Percentiles rank a stretch among this genome's conserved stretches.
These are phyloP conservation scores for Didymella glomerata DNA, from an alignment of 2,329 filamentous ascomycete genomes.

Conservation along the genomic window DNA sequence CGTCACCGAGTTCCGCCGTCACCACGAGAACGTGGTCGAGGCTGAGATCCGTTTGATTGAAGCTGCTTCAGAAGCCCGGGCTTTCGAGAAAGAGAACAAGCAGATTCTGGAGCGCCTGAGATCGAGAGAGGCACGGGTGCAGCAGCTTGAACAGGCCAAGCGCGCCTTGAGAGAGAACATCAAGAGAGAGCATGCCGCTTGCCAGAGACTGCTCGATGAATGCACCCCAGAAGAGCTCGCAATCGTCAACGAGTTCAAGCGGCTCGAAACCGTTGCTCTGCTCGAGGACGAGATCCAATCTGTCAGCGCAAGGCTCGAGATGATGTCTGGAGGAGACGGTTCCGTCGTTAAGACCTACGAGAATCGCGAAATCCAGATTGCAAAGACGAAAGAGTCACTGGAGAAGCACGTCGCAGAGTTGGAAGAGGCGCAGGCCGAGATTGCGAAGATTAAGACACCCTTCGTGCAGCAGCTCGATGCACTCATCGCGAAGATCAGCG, in stretches of 20 bases:
- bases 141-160: constrained; percentile 27
- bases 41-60: constrained; percentile 77
- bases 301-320: constrained; percentile 77
- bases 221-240: constrained; percentile 39
- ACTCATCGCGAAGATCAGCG: constrained; percentile 81
- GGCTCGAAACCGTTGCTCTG: constrained; percentile 58
- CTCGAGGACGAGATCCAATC: constrained; percentile 77
- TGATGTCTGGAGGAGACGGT: constrained; percentile 80
- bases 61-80: constrained; percentile 79
- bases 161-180: constrained; percentile 24
- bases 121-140: constrained; percentile 30
- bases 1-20: constrained; percentile 68
- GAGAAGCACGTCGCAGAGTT: constrained; percentile 65
- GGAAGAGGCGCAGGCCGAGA: constrained; percentile 63
- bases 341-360: constrained; percentile 76
- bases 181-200: constrained; percentile 27
- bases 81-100: constrained; percentile 70
- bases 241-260: constrained; percentile 31
- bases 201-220: constrained; percentile 26
- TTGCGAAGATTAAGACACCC: constrained; percentile 70
- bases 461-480: constrained; percentile 88
- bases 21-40: constrained; percentile 72
- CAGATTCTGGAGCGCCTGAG: constrained; percentile 47
- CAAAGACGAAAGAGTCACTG: constrained; percentile 68
- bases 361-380: constrained; percentile 66